A percentile compares a stretch with the other conserved stretches of the same genome.
Evolutionary conservation across 352 stramenopile genomes (phyloP).

Genomic region (Globisporangium canariense): DNA sequence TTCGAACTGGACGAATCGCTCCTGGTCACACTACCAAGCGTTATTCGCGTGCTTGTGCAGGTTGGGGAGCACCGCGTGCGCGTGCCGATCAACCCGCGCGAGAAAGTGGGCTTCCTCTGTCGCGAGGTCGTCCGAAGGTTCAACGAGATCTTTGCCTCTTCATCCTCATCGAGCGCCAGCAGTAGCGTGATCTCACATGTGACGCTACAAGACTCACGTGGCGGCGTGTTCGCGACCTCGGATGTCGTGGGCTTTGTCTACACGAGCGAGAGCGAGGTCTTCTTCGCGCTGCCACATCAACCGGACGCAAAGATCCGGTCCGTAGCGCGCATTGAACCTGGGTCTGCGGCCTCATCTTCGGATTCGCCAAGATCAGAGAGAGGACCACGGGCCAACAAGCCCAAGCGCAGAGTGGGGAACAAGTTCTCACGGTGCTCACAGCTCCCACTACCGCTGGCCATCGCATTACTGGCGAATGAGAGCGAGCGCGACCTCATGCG

Average conservation of each 20-base stretch:
- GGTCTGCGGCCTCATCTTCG: neutral
- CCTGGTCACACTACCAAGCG: constrained; percentile 26
- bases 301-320: constrained; percentile 19
- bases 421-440: constrained; percentile 38
- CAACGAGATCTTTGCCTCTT: constrained; percentile 49
- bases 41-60: constrained; percentile 57
- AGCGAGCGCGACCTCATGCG: constrained; percentile 48
- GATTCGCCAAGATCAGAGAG: neutral
- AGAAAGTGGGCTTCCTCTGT: constrained; percentile 41
- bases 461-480: constrained; percentile 67
- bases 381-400: neutral
- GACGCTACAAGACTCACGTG: constrained; percentile 53
- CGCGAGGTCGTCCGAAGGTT: constrained; percentile 54
- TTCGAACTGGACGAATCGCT: constrained; percentile 15
- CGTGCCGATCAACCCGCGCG: constrained; percentile 51
- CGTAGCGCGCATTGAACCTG: constrained; percentile 18
- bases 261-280: constrained; percentile 19
- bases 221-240: constrained; percentile 42
- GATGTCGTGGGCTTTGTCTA: constrained; percentile 46
- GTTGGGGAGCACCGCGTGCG: constrained; percentile 47
- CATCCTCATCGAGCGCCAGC: neutral
- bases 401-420: neutral
- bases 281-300: constrained; percentile 25
- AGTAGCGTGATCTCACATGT: constrained; percentile 29
- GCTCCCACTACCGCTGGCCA: constrained; percentile 49